phyloP scores from a whole-genome alignment of 2,329 filamentous ascomycete species.

The Microsporum audouinii region DNA sequence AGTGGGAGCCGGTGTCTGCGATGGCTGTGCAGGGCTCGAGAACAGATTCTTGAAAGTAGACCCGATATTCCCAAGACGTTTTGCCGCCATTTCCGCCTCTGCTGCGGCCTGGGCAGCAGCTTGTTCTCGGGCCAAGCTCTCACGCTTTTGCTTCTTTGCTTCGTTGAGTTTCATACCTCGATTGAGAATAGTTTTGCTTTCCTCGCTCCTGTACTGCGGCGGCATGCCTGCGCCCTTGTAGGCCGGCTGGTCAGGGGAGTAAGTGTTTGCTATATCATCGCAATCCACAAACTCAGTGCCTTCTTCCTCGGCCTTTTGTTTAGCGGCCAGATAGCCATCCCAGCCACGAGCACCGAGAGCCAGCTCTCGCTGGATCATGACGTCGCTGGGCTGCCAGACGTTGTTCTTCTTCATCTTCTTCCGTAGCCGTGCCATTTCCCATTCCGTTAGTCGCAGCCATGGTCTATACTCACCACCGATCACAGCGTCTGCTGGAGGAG shows the following conservation, averaged over 20 bases:
- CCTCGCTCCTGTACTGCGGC: slow-evolving; percentile 21
- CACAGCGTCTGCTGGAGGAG: slow-evolving; percentile 48
- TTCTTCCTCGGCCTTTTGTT: slow-evolving; percentile 39
- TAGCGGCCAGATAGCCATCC: slow-evolving; percentile 40
- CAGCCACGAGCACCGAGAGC: slow-evolving; percentile 46
- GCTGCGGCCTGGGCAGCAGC: slow-evolving; percentile 36
- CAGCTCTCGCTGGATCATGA: slow-evolving; percentile 56
- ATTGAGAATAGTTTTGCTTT: slow-evolving; percentile 45
- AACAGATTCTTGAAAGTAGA: slow-evolving; percentile 30
- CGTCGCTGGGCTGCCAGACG: slow-evolving; percentile 55
- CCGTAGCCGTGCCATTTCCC: slow-evolving; percentile 54
- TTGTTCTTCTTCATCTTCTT: slow-evolving; percentile 63
- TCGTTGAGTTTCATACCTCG: slow-evolving; percentile 51
- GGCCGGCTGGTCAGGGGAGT: slow-evolving; percentile 29
- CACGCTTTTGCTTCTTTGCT: slow-evolving; percentile 50
- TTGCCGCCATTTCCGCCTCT: slow-evolving; percentile 29
- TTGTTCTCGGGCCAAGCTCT: slow-evolving; percentile 38
- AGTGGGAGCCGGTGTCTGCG: not conserved
- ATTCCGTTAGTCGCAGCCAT: slow-evolving; percentile 55
- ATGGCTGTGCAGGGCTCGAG: slow-evolving; percentile 13
- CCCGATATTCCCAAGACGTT: slow-evolving; percentile 29
- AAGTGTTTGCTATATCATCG: slow-evolving; percentile 32
- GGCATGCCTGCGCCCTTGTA: slow-evolving; percentile 28
- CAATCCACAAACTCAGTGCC: slow-evolving; percentile 50
- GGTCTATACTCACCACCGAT: slow-evolving; percentile 51